Conservation (phyloP, 208 protist species). For the Strigomonas culicis region DNA sequence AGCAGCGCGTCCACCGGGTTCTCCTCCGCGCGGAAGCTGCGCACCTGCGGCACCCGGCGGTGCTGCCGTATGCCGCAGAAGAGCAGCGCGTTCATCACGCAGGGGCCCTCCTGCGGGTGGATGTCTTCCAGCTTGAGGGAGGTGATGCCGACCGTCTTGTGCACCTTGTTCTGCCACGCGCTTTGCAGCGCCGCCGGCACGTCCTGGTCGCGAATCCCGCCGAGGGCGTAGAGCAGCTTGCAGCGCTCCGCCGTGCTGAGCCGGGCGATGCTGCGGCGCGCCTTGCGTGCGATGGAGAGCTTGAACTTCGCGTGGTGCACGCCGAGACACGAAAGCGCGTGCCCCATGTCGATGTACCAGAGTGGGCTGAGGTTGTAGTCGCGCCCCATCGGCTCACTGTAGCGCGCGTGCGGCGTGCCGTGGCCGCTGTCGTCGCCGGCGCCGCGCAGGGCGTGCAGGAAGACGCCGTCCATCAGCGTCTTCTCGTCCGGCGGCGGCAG, state of each 20-base stretch:
- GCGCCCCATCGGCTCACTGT: conserved; percentile 19
- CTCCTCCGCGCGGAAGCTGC: conserved; percentile 19
- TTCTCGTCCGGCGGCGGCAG: conserved; percentile 54
- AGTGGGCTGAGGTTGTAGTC: conserved; percentile 37
- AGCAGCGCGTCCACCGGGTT: conserved; percentile 83
- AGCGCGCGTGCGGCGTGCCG: neutral
- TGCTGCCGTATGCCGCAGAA: conserved; percentile 66
- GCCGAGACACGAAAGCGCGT: conserved; percentile 69
- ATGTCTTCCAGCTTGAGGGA: conserved; percentile 59
- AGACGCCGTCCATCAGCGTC: conserved; percentile 67
- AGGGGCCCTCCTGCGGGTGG: conserved; percentile 58
- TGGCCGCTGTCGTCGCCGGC: conserved; percentile 5
- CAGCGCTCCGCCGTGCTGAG: conserved; percentile 63
- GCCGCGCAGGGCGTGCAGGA: conserved; percentile 75
- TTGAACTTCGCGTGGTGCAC: conserved; percentile 78
- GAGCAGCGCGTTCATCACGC: conserved; percentile 74
- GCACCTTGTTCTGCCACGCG: conserved; percentile 63
- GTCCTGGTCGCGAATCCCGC: conserved; percentile 26
- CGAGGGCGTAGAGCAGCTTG: conserved; percentile 79
- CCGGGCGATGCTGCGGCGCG: conserved; percentile 37
- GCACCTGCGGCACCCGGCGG: conserved; percentile 52
- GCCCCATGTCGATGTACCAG: conserved; percentile 83
- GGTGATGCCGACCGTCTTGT: conserved; percentile 37
- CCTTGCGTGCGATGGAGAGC: conserved; percentile 63
- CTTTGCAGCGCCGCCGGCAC: conserved; percentile 44